Evolutionary conservation across 1,284 basidiomycete species (phyloP), one percentile per base, ranked within the genome.

Genomic region (Cryptococcus wingfieldii): DNA sequence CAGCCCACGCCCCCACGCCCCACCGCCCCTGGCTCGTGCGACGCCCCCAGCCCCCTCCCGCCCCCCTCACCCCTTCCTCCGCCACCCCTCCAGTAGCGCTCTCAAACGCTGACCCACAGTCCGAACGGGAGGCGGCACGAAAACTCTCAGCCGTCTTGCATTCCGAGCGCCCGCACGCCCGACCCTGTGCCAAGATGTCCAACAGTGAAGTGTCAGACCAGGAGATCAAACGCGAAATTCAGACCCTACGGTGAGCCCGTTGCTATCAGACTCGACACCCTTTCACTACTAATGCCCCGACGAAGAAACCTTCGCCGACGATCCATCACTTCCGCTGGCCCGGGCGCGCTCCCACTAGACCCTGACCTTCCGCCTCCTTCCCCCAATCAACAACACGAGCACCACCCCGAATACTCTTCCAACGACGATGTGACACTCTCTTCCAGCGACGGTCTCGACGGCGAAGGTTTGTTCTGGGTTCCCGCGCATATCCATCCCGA

Each of bases 401-500:
- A 51, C 47, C 41, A 13, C 16, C 53, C 46, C 6, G 47, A 62
- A 9, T 71, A 69, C 61, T 63, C 72, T 37, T 71, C 72, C 54
- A 68, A 72, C 62, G 70, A 74, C 62, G 71, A 73, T 58, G 65
- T 72, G 41, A 72, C 72, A 8, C 63, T 76, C 50, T 62, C 68
- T 12, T 63, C 71, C 3, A 66, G 68, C 28, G 65, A 71, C 46
- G 70, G 70, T 34, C 57, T 72, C 39, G 64, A 72, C 25, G 66
- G 66, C 19, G 67, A 70, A 13, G 67, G 67, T 12, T 84, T 97
- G 58, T 98, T 97, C 80, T 98, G 95, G 95, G 91, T 98, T 16
- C 95, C 95, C 41, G 95, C 95, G 14, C 85, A 88, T 54, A 81
- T 97, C 23, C 95, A 98, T 72, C 96, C 95, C 19, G 95, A 98